Percentiles rank a stretch among this genome's conserved stretches.
Conservation (phyloP, 1,139 yeast species). For the Saccharomyces hybrid region DNA sequence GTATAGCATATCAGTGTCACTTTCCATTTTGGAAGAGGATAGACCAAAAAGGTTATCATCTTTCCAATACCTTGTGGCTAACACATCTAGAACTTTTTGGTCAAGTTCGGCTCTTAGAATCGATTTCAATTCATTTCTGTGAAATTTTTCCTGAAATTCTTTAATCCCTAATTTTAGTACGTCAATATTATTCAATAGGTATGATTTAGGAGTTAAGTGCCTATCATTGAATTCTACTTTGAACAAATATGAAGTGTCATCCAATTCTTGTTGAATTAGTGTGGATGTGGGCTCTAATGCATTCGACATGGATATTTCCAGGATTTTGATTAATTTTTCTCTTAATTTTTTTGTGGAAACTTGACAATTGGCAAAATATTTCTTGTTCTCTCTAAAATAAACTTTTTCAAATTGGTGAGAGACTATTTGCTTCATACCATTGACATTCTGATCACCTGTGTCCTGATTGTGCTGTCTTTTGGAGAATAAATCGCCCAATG, state of each 20-base stretch:
- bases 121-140: constrained; percentile 73
- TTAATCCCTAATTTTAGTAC: constrained; percentile 78
- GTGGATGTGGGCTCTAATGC: constrained; percentile 82
- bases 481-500: constrained; percentile 31
- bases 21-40: constrained; percentile 17
- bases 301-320: constrained; percentile 86
- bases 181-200: constrained; percentile 86
- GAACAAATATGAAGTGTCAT: constrained; percentile 85
- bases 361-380: constrained; percentile 54
- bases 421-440: constrained; percentile 26
- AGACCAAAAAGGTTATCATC: constrained; percentile 34
- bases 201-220: constrained; percentile 85
- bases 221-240: constrained; percentile 96
- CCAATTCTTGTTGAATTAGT: constrained; percentile 82
- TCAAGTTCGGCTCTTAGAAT: constrained; percentile 78
- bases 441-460: constrained; percentile 3
- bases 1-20: constrained; percentile 54
- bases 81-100: constrained; percentile 74
- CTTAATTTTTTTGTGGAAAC: constrained; percentile 74
- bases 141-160: constrained; percentile 75
- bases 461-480: constrained; percentile 7
- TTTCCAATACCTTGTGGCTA: constrained; percentile 93
- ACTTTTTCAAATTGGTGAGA: constrained; percentile 61
- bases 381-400: constrained; percentile 54
- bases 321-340: constrained; percentile 71